Conservation (phyloP, 139 green algal species). For the Chlamydomonas incerta region DNA sequence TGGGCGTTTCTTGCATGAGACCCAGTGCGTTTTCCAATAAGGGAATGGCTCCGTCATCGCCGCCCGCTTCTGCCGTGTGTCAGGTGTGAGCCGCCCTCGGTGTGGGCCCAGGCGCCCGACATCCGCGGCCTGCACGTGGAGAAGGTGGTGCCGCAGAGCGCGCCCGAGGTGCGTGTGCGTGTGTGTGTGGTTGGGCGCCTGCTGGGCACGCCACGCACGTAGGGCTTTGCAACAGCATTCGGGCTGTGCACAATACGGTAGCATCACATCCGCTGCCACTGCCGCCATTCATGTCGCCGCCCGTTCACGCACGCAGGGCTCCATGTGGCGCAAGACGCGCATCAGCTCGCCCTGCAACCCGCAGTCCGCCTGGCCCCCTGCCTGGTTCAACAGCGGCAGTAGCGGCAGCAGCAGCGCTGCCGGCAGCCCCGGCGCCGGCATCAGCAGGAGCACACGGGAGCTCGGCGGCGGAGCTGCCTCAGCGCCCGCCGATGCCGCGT, state of each 20-base stretch:
- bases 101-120: background rate
- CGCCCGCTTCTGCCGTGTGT: background rate
- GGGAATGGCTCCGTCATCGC: no score
- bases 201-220: background rate
- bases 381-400: background rate
- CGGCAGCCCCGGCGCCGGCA: background rate
- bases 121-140: slow-evolving; percentile 35
- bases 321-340: slow-evolving; percentile 51
- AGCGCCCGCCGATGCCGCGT: background rate
- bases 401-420: background rate
- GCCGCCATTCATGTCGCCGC: background rate
- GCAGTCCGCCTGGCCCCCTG: background rate
- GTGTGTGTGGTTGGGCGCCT: background rate
- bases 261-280: background rate
- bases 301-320: slow-evolving; percentile 13
- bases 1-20: no score
- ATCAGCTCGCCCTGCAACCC: slow-evolving; percentile 24
- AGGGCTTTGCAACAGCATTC: no score
- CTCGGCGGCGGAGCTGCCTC: background rate
- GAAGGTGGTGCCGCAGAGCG: slow-evolving; percentile 38
- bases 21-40: no score
- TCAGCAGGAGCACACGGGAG: background rate
- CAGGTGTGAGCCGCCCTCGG: slow-evolving; percentile 23
- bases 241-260: no score
- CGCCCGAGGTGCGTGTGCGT: slow-evolving; percentile 46